Evolutionary conservation across 2,329 filamentous ascomycete species (phyloP), one percentile per base, ranked within the genome.

Genomic region (Aureobasidium sp.): DNA sequence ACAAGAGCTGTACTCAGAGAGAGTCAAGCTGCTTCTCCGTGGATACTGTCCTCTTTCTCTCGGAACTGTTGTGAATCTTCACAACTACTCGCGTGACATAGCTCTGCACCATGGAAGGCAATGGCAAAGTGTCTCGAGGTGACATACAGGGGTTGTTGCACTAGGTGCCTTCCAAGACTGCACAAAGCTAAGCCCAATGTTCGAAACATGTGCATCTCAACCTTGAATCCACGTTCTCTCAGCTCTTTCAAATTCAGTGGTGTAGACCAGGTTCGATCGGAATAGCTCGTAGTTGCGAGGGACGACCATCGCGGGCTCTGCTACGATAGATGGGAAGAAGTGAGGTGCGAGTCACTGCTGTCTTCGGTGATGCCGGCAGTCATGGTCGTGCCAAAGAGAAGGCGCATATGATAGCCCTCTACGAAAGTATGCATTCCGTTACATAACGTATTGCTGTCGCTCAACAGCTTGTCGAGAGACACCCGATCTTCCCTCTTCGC

Each of bases 401-500:
- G 25, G 8, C 15, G 16, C 25, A 15, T 29, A 47, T 29, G 33
- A n/a, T 27, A 16, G 42, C 29, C 18, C 56, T 42, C 43, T 29
- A 31, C 42, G 29, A 48, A 6, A 60, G 29, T 31, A 38, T 31
- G 13, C 23, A 29, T 20, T 3, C 25, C 25, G 23, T 47, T 60
- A 60, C 56, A 16, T 48, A 36, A 60, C 8, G 29, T 20, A 60
- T 47, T 47, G 42, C 40, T 60, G 40, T 48, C 23, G 40, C 23
- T 43, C 11, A 25, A 59, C 47, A 20, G 42, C 27, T 23, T 60
- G 42, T 60, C 43, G 56, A 29, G 29, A 60, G n/a, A 48, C 42
- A 31, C 36, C 27, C 42, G 27, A 47, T 59, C 31, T 43, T 33
- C 31, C 42, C 56, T 60, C n/a, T 9, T 45, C 38, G 54, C 36